A percentile compares a stretch with the other conserved stretches of the same genome.
These are phyloP conservation scores for Ganoderma boninense DNA, from an alignment of 1,284 basidiomycete genomes.

Conservation along the genomic window DNA sequence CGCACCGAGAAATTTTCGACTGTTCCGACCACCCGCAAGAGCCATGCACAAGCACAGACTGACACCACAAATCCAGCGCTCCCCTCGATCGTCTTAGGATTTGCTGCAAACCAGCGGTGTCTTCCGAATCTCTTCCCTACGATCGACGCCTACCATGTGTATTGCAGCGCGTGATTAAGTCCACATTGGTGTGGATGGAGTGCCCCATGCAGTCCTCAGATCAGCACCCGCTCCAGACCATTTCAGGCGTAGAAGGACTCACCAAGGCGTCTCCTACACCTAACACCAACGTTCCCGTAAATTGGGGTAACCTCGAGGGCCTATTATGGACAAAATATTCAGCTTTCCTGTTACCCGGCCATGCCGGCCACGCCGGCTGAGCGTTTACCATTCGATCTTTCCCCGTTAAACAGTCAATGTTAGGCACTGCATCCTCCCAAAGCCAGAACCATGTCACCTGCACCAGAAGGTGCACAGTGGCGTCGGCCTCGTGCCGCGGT, in stretches of 20 bases:
- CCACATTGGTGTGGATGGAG: constrained; percentile 1
- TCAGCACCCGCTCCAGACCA: not conserved
- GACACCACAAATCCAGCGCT: constrained; percentile 84
- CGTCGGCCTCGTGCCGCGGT: not conserved
- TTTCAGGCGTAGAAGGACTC: constrained; percentile 40
- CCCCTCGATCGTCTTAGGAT: constrained; percentile 93
- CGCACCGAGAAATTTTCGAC: constrained; percentile 81
- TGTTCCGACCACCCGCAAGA: constrained; percentile 75
- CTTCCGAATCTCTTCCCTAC: constrained; percentile 87
- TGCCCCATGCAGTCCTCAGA: not conserved
- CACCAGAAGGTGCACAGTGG: not conserved
- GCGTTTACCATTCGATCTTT: not conserved
- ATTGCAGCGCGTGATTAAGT: not conserved
- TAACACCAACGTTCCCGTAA: constrained; percentile 91
- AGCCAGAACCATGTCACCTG: not conserved
- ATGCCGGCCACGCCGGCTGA: not conserved
- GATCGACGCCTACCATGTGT: constrained; percentile 78
- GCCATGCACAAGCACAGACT: constrained; percentile 73
- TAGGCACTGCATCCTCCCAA: not conserved
- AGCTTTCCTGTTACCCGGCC: not conserved
- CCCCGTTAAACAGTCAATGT: not conserved
- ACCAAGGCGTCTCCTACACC: constrained; percentile 96
- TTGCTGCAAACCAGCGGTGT: constrained; percentile 84
- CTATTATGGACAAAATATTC: constrained; percentile 46
- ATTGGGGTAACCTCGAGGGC: constrained; percentile 75